phyloP scores from a whole-genome alignment of 2,329 filamentous ascomycete species.

The Lachnellula hyalina region DNA sequence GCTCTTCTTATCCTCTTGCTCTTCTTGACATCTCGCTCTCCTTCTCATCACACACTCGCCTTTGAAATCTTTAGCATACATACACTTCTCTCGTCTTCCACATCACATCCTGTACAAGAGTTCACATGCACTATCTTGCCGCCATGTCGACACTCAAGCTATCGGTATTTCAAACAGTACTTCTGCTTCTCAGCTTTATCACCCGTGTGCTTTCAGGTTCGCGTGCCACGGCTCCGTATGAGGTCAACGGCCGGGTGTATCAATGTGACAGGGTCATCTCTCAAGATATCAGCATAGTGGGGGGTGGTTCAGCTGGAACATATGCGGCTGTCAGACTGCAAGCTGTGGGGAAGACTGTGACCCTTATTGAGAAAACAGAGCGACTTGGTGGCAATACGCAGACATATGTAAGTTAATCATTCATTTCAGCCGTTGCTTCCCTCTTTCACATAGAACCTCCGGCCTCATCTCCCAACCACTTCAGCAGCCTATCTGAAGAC shows the following conservation, averaged over 20 bases:
- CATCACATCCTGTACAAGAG: not conserved
- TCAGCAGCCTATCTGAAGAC: not conserved
- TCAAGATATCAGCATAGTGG: conserved; percentile 32
- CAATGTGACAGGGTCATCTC: not conserved
- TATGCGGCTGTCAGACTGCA: conserved; percentile 31
- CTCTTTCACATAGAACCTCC: not conserved
- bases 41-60: no score
- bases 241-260: not conserved
- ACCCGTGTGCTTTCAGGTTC: not conserved
- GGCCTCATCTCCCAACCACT: not conserved
- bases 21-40: no score
- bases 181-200: not conserved
- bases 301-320: conserved; percentile 33
- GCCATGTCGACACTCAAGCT: not conserved
- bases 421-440: not conserved
- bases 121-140: not conserved
- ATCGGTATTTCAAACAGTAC: not conserved
- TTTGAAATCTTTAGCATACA: no score
- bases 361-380: conserved; percentile 32
- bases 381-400: conserved; percentile 25
- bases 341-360: conserved; percentile 29
- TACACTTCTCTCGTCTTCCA: no score
- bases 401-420: not conserved
- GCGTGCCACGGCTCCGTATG: not conserved
- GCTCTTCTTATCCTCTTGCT: no score